Percentiles rank a stretch among this genome's conserved stretches.
These are phyloP conservation scores for Cystobasidium pallidum DNA, from an alignment of 1,284 basidiomycete genomes.

Conservation along the genomic window DNA sequence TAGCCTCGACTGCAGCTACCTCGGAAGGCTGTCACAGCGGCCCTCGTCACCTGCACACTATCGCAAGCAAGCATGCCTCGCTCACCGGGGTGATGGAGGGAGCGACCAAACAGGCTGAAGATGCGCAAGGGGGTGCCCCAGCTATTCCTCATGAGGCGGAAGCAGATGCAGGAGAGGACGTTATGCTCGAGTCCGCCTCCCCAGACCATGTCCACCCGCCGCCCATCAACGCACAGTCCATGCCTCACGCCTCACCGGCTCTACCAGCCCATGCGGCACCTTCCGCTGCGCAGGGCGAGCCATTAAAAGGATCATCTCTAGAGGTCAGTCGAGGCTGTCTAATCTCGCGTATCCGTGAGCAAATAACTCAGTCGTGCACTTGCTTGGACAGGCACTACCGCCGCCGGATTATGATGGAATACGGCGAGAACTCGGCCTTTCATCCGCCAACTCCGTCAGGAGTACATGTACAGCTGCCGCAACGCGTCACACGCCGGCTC, in stretches of 20 bases:
- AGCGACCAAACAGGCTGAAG: neutral
- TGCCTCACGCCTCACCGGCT: no score
- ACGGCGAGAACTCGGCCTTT: neutral
- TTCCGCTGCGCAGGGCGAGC: no score
- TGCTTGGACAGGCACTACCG: no score
- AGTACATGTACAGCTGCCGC: neutral
- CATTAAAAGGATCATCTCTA: no score
- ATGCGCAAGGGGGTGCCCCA: neutral
- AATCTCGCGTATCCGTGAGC: no score
- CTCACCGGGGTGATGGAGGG: neutral
- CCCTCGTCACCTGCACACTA: neutral
- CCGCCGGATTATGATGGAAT: neutral
- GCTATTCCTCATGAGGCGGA: neutral
- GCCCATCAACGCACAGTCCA: no score
- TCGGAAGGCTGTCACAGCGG: slow-evolving; percentile 1
- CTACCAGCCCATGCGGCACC: no score
- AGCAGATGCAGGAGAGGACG: neutral
- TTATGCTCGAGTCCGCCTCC: neutral
- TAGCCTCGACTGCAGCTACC: slow-evolving; percentile 12
- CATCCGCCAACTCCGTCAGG: neutral
- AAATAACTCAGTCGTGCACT: no score
- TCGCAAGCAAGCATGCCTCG: slow-evolving; percentile 21
- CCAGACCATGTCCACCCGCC: neutral
- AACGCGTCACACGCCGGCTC: neutral
- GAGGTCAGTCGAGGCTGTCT: no score